Conservation (phyloP, 2,329 filamentous ascomycete genomes). For the Eurotiales sp. region DNA sequence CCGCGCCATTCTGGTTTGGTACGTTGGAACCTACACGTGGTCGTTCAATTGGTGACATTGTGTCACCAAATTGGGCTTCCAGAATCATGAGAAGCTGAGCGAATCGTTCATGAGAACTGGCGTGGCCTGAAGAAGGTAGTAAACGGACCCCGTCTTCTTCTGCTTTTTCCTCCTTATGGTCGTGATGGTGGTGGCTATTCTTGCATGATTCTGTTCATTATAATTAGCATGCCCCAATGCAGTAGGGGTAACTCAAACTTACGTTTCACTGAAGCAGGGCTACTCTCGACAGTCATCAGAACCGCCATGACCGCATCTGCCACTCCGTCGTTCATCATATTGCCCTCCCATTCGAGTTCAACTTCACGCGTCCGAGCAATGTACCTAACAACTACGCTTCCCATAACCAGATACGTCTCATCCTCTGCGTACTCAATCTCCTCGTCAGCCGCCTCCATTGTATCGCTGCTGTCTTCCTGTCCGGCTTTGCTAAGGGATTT, state of each 20-base stretch:
- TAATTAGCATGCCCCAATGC: neutral
- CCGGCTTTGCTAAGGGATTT: conserved; percentile 21
- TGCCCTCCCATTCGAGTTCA: conserved; percentile 95
- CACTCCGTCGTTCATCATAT: conserved; percentile 94
- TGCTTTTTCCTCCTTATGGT: conserved; percentile 39
- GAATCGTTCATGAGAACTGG: conserved; percentile 71
- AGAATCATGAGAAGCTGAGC: conserved; percentile 90
- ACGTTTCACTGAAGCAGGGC: conserved; percentile 91
- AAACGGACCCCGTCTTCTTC: conserved; percentile 69
- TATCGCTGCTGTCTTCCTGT: conserved; percentile 22
- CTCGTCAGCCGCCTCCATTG: conserved; percentile 42
- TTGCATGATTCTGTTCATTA: conserved; percentile 53
- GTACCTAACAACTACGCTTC: conserved; percentile 79
- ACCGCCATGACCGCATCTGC: conserved; percentile 97
- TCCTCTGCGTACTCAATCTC: conserved; percentile 37
- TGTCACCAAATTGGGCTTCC: conserved; percentile 91
- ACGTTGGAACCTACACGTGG: conserved; percentile 45
- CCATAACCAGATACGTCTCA: conserved; percentile 70
- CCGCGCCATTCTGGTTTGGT: conserved; percentile 11
- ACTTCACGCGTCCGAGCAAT: conserved; percentile 68
- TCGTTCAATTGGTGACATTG: conserved; percentile 70
- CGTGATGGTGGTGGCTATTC: conserved; percentile 52
- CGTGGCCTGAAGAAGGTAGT: neutral
- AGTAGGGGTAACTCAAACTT: conserved; percentile 29
- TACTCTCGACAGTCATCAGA: conserved; percentile 86